Conservation (phyloP, 805 yeast species). For the Suhomyces emberorum region DNA sequence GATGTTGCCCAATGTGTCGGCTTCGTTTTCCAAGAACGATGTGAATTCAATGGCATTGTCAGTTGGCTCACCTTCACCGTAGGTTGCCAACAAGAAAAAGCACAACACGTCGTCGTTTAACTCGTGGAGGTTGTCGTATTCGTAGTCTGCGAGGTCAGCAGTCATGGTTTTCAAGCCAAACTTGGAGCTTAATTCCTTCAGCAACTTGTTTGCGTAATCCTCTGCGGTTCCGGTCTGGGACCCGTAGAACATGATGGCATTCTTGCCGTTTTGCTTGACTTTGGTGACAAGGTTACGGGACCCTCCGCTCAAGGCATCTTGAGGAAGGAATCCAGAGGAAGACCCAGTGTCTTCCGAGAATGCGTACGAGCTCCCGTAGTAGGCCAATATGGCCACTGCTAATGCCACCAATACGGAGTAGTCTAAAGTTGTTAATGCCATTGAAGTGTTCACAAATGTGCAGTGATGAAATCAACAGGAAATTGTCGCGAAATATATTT, state of each 20-base stretch:
- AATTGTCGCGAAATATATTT: no score
- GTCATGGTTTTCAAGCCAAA: slow-evolving; percentile 81
- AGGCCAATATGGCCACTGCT: slow-evolving; percentile 61
- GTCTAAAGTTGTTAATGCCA: slow-evolving; percentile 73
- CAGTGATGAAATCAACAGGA: no score
- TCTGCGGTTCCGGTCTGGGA: slow-evolving; percentile 99
- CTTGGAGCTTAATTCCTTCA: slow-evolving; percentile 81
- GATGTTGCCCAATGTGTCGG: slow-evolving; percentile 51
- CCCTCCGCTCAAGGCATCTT: slow-evolving; percentile 35
- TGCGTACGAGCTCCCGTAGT: slow-evolving; percentile 60
- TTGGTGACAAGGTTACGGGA: slow-evolving; percentile 59
- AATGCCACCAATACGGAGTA: slow-evolving; percentile 62
- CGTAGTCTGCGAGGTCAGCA: slow-evolving; percentile 86
- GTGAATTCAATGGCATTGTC: slow-evolving; percentile 86
- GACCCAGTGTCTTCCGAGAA: slow-evolving; percentile 26
- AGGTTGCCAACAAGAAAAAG: slow-evolving; percentile 79
- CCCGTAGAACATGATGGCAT: slow-evolving; percentile 79
- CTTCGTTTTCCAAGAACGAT: slow-evolving; percentile 58
- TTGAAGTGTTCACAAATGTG: slow-evolving; percentile 13
- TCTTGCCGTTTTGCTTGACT: slow-evolving; percentile 61
- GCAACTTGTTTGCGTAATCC: slow-evolving; percentile 87
- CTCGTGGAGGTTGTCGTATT: slow-evolving; percentile 69
- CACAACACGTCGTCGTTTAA: slow-evolving; percentile 56
- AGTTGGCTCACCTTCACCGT: slow-evolving; percentile 98
- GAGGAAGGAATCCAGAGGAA: slow-evolving; percentile 20